Conservation (phyloP, 345 rosid species). For the Bruguiera parviflora region DNA sequence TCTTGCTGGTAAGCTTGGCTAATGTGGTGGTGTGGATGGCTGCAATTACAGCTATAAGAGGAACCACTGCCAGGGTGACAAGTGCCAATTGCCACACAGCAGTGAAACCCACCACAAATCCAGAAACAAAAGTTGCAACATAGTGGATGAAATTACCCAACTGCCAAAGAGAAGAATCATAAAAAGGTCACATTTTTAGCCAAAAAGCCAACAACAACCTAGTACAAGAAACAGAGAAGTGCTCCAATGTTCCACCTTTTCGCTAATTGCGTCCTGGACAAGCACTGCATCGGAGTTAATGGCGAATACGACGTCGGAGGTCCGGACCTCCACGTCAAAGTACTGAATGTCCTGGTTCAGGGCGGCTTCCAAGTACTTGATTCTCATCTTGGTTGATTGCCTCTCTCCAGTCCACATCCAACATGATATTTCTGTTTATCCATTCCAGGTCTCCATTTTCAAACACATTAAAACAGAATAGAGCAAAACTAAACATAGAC, state of each 20-base stretch:
- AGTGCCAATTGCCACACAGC: constrained; percentile 97
- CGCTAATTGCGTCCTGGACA: constrained; percentile 98
- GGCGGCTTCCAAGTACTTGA: constrained; percentile 92
- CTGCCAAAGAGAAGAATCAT: constrained; percentile 36
- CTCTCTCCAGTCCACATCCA: constrained; percentile 99
- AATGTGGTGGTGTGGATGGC: constrained; percentile 74
- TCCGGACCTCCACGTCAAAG: constrained; percentile 90
- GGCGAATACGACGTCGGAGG: constrained; percentile 87
- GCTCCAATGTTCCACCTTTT: constrained; percentile 57
- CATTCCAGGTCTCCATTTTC: constrained; percentile 12
- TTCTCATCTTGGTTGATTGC: constrained; percentile 95
- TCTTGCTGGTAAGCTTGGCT: constrained; percentile 70
- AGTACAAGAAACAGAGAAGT: neutral
- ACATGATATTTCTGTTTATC: constrained; percentile 77
- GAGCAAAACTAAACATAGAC: neutral
- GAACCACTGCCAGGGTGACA: constrained; percentile 94
- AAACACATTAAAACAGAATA: constrained; percentile 3
- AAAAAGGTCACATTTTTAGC: constrained; percentile 9
- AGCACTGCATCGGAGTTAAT: constrained; percentile 91
- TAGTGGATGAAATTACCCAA: constrained; percentile 95
- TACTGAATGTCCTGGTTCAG: constrained; percentile 87
- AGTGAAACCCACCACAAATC: constrained; percentile 94
- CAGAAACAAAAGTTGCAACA: constrained; percentile 89
- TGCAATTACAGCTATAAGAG: constrained; percentile 92
- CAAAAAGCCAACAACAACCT: constrained; percentile 3